Evolutionary conservation across 768 basidiomycete genomes (phyloP).

Genomic region (Tricholoma bakamatsutake): DNA sequence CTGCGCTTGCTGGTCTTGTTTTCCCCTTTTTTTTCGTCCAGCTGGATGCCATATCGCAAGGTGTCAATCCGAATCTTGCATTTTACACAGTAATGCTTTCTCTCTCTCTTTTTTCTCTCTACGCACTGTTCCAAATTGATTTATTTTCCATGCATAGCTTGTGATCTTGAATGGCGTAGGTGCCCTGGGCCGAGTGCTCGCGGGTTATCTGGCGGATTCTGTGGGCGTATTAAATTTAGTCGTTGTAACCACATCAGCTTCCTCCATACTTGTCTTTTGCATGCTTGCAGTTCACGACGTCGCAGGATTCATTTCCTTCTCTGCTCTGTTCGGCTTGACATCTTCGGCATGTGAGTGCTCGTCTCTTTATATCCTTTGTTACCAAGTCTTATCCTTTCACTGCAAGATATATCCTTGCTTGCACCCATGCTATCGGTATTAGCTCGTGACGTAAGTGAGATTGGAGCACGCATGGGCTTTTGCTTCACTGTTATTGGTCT

Average conservation of each 20-base stretch:
- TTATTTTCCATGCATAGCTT: constrained; percentile 25
- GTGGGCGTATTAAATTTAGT: constrained; percentile 25
- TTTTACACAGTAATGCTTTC: constrained; percentile 44
- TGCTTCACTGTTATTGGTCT: background rate
- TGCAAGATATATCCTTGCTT: constrained; percentile 28
- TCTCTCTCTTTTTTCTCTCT: background rate
- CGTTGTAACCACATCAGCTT: constrained; percentile 21
- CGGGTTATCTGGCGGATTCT: constrained; percentile 26
- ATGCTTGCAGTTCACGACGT: constrained; percentile 26
- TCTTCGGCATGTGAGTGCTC: constrained; percentile 30
- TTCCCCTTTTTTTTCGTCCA: constrained; percentile 55
- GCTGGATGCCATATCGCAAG: constrained; percentile 42
- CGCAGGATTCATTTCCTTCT: constrained; percentile 26
- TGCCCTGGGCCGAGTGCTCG: constrained; percentile 30
- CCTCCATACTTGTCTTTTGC: constrained; percentile 28
- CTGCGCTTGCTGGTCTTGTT: constrained; percentile 33
- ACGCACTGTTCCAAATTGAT: constrained; percentile 19
- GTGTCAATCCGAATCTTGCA: constrained; percentile 37
- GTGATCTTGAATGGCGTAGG: constrained; percentile 47
- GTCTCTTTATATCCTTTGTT: background rate
- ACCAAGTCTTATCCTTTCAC: background rate
- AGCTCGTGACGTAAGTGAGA: constrained; percentile 40
- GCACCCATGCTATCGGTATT: constrained; percentile 38
- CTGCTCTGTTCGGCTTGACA: constrained; percentile 35
- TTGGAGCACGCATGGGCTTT: constrained; percentile 43